Evolutionary conservation across 495 filamentous ascomycete species (phyloP).

Genomic region (Aspergillus bertholletiae): DNA sequence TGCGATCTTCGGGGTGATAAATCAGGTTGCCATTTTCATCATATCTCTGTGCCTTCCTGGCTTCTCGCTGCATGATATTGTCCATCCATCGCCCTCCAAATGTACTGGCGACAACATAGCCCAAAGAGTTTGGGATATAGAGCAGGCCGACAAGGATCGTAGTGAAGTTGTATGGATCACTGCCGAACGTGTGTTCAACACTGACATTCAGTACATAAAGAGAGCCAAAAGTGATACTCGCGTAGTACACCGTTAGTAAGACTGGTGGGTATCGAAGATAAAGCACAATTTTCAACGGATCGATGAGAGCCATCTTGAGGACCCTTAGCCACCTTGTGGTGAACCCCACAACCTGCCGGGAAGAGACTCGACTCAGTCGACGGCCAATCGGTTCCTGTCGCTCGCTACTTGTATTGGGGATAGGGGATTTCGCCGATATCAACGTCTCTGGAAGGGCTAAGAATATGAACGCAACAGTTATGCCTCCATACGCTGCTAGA

Average conservation of each 20-base stretch:
- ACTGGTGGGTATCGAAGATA: slow-evolving; percentile 81
- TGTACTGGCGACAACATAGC: slow-evolving; percentile 70
- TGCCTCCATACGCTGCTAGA: slow-evolving; percentile 68
- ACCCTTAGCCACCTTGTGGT: slow-evolving; percentile 50
- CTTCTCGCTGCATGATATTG: slow-evolving; percentile 81
- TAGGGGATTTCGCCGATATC: slow-evolving; percentile 17
- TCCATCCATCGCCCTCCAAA: slow-evolving; percentile 88
- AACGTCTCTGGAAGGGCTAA: slow-evolving; percentile 73
- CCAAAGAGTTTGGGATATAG: slow-evolving; percentile 78
- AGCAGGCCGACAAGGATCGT: slow-evolving; percentile 72
- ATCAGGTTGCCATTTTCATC: slow-evolving; percentile 67
- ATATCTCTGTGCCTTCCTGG: slow-evolving; percentile 64
- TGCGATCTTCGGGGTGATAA: slow-evolving; percentile 80
- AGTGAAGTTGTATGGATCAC: slow-evolving; percentile 68
- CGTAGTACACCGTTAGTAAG: slow-evolving; percentile 74
- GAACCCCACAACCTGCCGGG: slow-evolving; percentile 56
- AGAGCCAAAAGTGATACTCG: slow-evolving; percentile 74
- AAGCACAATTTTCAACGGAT: slow-evolving; percentile 75
- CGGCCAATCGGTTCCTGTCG: slow-evolving; percentile 21
- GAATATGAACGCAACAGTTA: slow-evolving; percentile 58
- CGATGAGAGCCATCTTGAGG: slow-evolving; percentile 67
- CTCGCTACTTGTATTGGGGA: slow-evolving; percentile 15
- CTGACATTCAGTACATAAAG: slow-evolving; percentile 88
- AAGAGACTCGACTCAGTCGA: slow-evolving; percentile 55
- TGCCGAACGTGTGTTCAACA: slow-evolving; percentile 71